Percentiles rank a stretch among this genome's conserved stretches.
phyloP scores from a whole-genome alignment of 495 filamentous ascomycete genomes.

The Diplogelasinospora grovesii region DNA sequence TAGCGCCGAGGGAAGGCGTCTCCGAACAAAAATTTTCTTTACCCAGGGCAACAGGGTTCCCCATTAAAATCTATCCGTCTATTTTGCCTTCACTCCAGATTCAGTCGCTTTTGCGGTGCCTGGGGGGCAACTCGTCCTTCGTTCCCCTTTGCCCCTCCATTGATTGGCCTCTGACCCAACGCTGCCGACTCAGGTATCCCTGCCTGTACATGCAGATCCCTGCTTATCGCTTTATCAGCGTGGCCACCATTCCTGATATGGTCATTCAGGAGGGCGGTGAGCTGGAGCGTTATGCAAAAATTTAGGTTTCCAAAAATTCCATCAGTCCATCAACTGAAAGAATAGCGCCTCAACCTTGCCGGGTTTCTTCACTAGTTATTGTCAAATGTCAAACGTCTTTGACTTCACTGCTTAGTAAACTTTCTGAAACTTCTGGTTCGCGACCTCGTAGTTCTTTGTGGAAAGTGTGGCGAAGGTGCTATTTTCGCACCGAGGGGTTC shows the following conservation, averaged over 20 bases:
- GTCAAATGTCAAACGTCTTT: neutral
- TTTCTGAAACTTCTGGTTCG: neutral
- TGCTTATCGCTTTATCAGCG: conserved; percentile 26
- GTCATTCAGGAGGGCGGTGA: conserved; percentile 21
- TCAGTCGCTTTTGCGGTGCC: neutral
- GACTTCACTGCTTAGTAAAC: neutral
- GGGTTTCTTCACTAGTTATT: neutral
- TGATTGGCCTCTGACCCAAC: conserved; percentile 15
- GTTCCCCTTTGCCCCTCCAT: conserved; percentile 15
- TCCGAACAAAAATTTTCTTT: conserved; percentile 24
- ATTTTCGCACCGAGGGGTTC: neutral
- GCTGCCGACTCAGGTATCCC: conserved; percentile 14
- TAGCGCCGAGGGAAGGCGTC: conserved; percentile 15
- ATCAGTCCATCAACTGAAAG: neutral
- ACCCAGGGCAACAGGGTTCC: conserved; percentile 9
- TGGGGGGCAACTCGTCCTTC: conserved; percentile 11
- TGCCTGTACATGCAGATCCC: conserved; percentile 17
- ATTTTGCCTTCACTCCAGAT: neutral
- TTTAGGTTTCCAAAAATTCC: conserved; percentile 3
- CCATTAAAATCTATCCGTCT: neutral
- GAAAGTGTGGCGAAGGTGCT: neutral
- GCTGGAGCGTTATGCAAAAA: conserved; percentile 15
- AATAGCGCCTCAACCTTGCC: no score
- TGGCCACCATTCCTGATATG: conserved; percentile 12
- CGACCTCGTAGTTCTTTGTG: neutral